A percentile compares a stretch with the other conserved stretches of the same genome.
These are phyloP conservation scores for Blastobotrys aristatus DNA, from an alignment of 1,139 yeast genomes.

Conservation along the genomic window DNA sequence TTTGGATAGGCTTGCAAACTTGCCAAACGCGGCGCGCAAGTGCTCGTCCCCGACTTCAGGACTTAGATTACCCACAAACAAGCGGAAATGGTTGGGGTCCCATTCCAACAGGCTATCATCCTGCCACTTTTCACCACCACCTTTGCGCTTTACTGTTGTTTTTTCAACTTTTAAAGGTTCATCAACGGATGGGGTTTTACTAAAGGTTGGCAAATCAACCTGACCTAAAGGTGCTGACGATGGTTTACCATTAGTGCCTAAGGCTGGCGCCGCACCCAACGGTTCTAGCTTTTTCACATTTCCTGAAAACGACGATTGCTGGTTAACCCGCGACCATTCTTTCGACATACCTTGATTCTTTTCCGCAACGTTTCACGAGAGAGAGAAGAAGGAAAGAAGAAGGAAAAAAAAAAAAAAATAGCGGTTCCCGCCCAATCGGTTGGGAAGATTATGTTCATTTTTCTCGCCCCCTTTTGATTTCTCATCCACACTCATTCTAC, in stretches of 20 bases:
- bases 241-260: too few species aligned
- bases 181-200: too few species aligned
- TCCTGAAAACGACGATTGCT: background rate
- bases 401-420: too few species aligned
- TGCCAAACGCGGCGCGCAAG: constrained; percentile 47
- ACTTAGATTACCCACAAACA: constrained; percentile 72
- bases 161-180: constrained; percentile 6
- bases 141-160: constrained; percentile 40
- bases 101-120: constrained; percentile 49
- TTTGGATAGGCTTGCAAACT: constrained; percentile 47
- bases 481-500: background rate
- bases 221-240: background rate
- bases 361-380: too few species aligned
- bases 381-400: too few species aligned
- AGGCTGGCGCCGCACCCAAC: background rate
- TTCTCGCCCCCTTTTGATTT: background rate
- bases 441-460: background rate
- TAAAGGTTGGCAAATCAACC: background rate
- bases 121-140: constrained; percentile 47
- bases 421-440: too few species aligned
- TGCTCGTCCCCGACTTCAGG: constrained; percentile 59
- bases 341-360: background rate
- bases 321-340: background rate
- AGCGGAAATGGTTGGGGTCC: constrained; percentile 64
- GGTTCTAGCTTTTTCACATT: background rate